Percentiles rank a stretch among this genome's conserved stretches.
These are phyloP conservation scores for Dissophora globulifera DNA, from an alignment of 192 early-diverging fungal species.

Conservation along the genomic window DNA sequence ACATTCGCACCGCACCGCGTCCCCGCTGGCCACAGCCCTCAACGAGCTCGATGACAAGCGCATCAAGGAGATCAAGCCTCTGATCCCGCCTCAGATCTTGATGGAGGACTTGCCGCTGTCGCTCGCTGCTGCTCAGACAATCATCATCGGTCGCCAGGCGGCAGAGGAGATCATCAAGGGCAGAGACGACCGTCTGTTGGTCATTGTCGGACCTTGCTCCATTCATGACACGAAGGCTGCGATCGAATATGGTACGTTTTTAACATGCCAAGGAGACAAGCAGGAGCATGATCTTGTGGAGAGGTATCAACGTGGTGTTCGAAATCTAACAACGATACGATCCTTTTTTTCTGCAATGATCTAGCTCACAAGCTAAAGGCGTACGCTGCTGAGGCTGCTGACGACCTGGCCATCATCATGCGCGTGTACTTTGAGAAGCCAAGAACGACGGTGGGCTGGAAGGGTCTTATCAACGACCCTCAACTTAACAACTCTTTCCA, in stretches of 20 bases:
- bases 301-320: too few relatives aligned
- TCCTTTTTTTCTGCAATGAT: not conserved
- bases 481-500: constrained; percentile 76
- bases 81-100: constrained; percentile 92
- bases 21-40: constrained; percentile 62
- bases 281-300: too few relatives aligned
- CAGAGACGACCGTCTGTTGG: constrained; percentile 80
- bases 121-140: constrained; percentile 77
- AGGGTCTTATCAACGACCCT: constrained; percentile 91
- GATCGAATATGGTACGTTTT: constrained; percentile 72
- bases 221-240: constrained; percentile 85
- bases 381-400: constrained; percentile 62
- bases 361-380: constrained; percentile 65
- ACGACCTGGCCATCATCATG: constrained; percentile 83
- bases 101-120: constrained; percentile 90
- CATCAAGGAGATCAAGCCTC: constrained; percentile 80
- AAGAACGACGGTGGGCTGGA: constrained; percentile 90
- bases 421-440: constrained; percentile 92
- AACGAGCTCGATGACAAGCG: constrained; percentile 95
- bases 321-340: too few relatives aligned
- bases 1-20: not conserved
- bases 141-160: constrained; percentile 71
- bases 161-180: constrained; percentile 76
- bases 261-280: not conserved
- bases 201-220: constrained; percentile 89